phyloP scores from a whole-genome alignment of 768 basidiomycete genomes.

The Pleurotus eryngii region DNA sequence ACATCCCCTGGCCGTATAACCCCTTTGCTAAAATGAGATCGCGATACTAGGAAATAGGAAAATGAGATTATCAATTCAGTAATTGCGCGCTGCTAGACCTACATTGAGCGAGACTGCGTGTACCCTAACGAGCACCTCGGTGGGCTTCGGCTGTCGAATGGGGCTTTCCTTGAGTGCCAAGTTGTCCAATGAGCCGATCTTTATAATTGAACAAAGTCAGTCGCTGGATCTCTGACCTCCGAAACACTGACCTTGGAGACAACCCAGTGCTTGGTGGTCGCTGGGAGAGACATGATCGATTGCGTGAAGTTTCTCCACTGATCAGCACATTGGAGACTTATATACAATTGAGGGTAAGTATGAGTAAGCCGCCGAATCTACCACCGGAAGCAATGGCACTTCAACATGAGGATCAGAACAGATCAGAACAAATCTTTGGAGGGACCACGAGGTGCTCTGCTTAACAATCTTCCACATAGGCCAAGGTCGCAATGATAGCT shows the following conservation, averaged over 20 bases:
- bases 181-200: conserved; percentile 21
- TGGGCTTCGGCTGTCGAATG: conserved; percentile 31
- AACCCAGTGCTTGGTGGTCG: conserved; percentile 14
- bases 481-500: no score
- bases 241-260: conserved; percentile 13
- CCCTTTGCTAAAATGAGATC: conserved; percentile 43
- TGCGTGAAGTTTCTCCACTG: no score
- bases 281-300: neutral
- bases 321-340: no score
- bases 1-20: conserved; percentile 28
- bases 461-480: no score
- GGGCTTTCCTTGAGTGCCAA: conserved; percentile 23
- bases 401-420: no score
- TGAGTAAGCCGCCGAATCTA: no score
- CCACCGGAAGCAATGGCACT: no score
- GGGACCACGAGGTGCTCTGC: no score
- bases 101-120: conserved; percentile 57
- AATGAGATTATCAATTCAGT: neutral
- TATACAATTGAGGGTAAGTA: no score
- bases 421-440: no score
- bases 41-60: conserved; percentile 34
- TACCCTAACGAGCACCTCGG: conserved; percentile 53
- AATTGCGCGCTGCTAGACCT: neutral
- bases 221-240: neutral
- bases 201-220: neutral